Base-by-base conservation (phyloP, 2,329 filamentous ascomycete genomes). In the Trichoderma harzianum region DNA sequence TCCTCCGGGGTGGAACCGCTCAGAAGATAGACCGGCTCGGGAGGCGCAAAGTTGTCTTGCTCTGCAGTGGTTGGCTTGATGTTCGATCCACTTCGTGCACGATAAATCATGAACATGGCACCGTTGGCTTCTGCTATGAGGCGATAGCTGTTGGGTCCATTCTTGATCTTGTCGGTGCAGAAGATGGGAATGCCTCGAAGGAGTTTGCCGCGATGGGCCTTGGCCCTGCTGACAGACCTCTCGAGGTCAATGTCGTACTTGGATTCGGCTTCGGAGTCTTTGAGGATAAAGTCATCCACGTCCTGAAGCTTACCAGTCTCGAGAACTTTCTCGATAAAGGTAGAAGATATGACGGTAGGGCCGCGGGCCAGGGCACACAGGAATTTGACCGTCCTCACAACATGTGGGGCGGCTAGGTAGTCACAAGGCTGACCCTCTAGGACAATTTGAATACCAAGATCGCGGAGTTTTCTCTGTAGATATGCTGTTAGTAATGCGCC, bases 381-480 rank as follows among this genome's bases (percentile, higher is more conserved):
- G 79, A 99, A 99, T 79, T 99, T 99, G 79, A 93, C 90, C 0
- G 96, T 99, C 47, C 96, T 92, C 39, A 98, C 89, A 73, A 98
- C 90, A 55, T 90, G 88, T 1, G 95, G 96, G 4, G 95, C 95
- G 39, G 94, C 94, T 12, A 99, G 88, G 79, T 97, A 93, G 76
- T 95, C 93, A 79, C 93, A 96, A 58, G 89, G 87, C 62, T 89
- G 88, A 30, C 90, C 90, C 78, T 97, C 93, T 76, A 91, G 87
- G 5, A 93, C 92, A 26, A 97, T 89, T 75, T 90, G 86, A 70
- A 99, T 93, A 8, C 96, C 96, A 43, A 98, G 84, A 60, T 92
- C 89, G 73, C 95, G 92, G 70, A 99, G 86, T 82, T 92, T 92
- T 83, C 87, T 91, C 93, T 97, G 77, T 73, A 69, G 12, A 72